Percentiles rank a stretch among this genome's conserved stretches.
Conservation (phyloP, 1,284 basidiomycete genomes). For the Sparassis latifolia region DNA sequence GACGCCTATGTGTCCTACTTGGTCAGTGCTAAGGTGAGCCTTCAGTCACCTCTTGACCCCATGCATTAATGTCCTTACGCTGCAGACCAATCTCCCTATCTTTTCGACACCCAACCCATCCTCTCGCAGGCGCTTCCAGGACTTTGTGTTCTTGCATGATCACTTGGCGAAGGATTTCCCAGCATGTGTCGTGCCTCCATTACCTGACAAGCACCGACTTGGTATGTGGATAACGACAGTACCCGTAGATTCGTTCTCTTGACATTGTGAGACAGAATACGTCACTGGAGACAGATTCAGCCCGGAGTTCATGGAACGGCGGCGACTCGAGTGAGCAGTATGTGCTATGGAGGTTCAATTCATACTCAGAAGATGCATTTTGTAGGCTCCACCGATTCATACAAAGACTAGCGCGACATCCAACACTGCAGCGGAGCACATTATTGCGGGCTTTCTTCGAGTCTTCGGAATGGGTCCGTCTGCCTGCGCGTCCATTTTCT, state of each 20-base stretch:
- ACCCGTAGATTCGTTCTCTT: not conserved
- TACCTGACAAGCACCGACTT: slow-evolving; percentile 95
- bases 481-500: not conserved
- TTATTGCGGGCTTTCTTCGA: slow-evolving; percentile 90
- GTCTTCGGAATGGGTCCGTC: slow-evolving; percentile 92
- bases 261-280: slow-evolving; percentile 60
- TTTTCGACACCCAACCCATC: slow-evolving; percentile 72
- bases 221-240: slow-evolving; percentile 46
- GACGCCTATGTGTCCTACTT: slow-evolving; percentile 95
- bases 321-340: slow-evolving; percentile 75
- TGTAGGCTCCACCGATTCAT: slow-evolving; percentile 87
- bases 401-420: slow-evolving; percentile 86
- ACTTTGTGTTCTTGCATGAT: slow-evolving; percentile 92
- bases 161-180: slow-evolving; percentile 90
- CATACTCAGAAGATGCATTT: too few species aligned
- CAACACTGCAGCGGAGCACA: slow-evolving; percentile 88
- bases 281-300: slow-evolving; percentile 97
- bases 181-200: slow-evolving; percentile 91
- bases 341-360: too few species aligned
- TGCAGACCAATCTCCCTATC: slow-evolving; percentile 73
- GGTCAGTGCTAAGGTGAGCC: slow-evolving; percentile 76
- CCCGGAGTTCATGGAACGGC: slow-evolving; percentile 91
- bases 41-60: not conserved
- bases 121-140: slow-evolving; percentile 87
- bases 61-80: not conserved